Conservation (phyloP, 441 rosid species). For the Adansonia madagascariensis region DNA sequence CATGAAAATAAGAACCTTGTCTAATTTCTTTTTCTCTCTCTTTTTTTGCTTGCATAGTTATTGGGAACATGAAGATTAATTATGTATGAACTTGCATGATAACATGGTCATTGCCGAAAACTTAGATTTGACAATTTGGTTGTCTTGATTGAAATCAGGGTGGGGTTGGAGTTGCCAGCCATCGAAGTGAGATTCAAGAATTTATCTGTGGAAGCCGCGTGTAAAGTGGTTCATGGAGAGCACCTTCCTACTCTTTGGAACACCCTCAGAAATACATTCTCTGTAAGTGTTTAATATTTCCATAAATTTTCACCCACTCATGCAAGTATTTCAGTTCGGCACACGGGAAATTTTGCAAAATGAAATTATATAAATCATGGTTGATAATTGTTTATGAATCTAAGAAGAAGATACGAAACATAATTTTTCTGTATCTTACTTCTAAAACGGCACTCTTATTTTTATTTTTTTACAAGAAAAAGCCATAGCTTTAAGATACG, state of each 20-base stretch:
- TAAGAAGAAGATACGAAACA: too few relatives aligned
- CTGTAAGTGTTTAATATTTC: slow-evolving; percentile 16
- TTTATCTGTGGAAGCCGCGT: slow-evolving; percentile 34
- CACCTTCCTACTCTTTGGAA: slow-evolving; percentile 34
- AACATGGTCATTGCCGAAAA: too few relatives aligned
- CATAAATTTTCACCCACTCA: neutral
- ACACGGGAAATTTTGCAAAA: too few relatives aligned
- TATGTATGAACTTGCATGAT: neutral
- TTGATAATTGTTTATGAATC: too few relatives aligned
- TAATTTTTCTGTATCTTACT: too few relatives aligned
- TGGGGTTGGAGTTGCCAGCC: slow-evolving; percentile 30
- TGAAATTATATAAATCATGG: too few relatives aligned
- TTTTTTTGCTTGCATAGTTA: neutral
- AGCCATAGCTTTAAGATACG: too few relatives aligned
- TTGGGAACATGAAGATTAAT: too few relatives aligned
- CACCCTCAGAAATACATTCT: slow-evolving; percentile 15
- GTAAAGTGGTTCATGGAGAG: slow-evolving; percentile 35
- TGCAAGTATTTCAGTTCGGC: neutral
- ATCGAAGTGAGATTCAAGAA: slow-evolving; percentile 36
- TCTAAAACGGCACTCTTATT: too few relatives aligned
- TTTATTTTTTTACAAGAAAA: too few relatives aligned
- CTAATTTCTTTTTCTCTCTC: neutral
- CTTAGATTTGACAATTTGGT: too few relatives aligned
- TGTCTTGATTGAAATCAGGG: slow-evolving; percentile 20
- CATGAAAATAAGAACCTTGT: neutral